Evolutionary conservation across 768 basidiomycete species (phyloP), one percentile per base, ranked within the genome.

Genomic region (Tulasnella sp.): DNA sequence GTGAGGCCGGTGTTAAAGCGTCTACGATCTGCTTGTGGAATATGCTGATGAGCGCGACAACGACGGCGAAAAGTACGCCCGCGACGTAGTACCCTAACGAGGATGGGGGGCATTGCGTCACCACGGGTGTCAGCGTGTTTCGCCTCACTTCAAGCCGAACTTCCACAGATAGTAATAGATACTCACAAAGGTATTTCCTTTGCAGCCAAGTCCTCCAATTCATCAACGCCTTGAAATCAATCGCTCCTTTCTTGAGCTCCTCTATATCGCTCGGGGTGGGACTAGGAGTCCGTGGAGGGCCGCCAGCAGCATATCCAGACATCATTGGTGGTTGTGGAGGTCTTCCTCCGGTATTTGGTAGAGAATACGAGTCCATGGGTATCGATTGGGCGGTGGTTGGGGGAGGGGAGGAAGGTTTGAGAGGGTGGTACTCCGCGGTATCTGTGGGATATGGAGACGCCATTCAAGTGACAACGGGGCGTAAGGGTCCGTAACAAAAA

Each of bases 1-100:
- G 84, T 0, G 92, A 90, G 6, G 86, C 85, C 0, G 92, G 92
- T 36, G 85, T 88, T 68, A 94, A 84, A 87, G 87, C 89, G 12
- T 86, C 74, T 4, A 94, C 90, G 78, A 96, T 93, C 85, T 91
- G 86, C 75, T 86, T 85, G 80, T 94, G 90, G 79, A 88, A 91
- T 12, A 91, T 81, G 11, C 86, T 84, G 71, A 91, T 84, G 75
- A 93, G 86, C 2, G 84, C 84, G 15, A 86, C 84, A 31, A 91
- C 25, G 72, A 86, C 83, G 40, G 88, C 70, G 73, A 89, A 82
- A 39, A 92, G 71, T 68, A 86, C 78, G 2, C 85, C 77, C n/a
- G 83, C 80, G 9, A 90, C 77, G 75, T 80, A 83, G 71, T 75
- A 81, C 73, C 71, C 82, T 79, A 39, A 76, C 22, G 42, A 70